A percentile compares a stretch with the other conserved stretches of the same genome.
phyloP scores from a whole-genome alignment of 2,329 filamentous ascomycete genomes.

The Phoma sp. region DNA sequence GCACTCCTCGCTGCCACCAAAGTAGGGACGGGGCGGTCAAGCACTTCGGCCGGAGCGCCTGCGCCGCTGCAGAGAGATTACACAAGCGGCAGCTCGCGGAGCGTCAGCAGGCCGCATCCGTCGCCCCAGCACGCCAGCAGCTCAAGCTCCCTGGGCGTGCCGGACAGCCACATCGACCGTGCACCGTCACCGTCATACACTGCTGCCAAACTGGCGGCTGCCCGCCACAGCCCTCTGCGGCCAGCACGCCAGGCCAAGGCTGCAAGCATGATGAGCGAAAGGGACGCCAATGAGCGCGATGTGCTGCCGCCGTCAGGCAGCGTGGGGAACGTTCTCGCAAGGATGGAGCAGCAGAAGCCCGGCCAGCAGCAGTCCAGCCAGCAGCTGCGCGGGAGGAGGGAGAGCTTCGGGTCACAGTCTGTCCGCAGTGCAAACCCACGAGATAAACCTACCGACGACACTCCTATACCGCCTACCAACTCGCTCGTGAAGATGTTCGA shows the following conservation, averaged over 20 bases:
- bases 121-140: slow-evolving; percentile 37
- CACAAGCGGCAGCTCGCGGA: slow-evolving; percentile 41
- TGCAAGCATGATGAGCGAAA: slow-evolving; percentile 28
- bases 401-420: slow-evolving; percentile 26
- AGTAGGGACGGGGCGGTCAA: slow-evolving; percentile 42
- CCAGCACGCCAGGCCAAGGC: slow-evolving; percentile 26
- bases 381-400: slow-evolving; percentile 24
- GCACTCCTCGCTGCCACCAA: slow-evolving; percentile 57
- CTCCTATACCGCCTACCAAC: slow-evolving; percentile 67
- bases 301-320: slow-evolving; percentile 42
- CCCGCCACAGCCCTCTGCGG: slow-evolving; percentile 61
- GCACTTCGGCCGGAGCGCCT: slow-evolving; percentile 19
- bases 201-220: slow-evolving; percentile 68
- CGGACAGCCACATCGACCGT: slow-evolving; percentile 36
- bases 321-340: slow-evolving; percentile 43
- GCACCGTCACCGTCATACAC: slow-evolving; percentile 64
- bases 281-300: slow-evolving; percentile 36
- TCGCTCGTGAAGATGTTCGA: slow-evolving; percentile 76
- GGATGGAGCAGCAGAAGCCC: slow-evolving; percentile 34
- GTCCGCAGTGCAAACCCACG: slow-evolving; percentile 14
- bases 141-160: slow-evolving; percentile 42
- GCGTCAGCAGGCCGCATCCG: slow-evolving; percentile 28
- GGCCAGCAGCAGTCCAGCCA: slow-evolving; percentile 20
- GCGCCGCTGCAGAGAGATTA: slow-evolving; percentile 38
- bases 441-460: slow-evolving; percentile 59